Percentiles rank a stretch among this genome's conserved stretches.
Conservation (phyloP, 1,284 basidiomycete genomes). For the Naganishia cerealis region DNA sequence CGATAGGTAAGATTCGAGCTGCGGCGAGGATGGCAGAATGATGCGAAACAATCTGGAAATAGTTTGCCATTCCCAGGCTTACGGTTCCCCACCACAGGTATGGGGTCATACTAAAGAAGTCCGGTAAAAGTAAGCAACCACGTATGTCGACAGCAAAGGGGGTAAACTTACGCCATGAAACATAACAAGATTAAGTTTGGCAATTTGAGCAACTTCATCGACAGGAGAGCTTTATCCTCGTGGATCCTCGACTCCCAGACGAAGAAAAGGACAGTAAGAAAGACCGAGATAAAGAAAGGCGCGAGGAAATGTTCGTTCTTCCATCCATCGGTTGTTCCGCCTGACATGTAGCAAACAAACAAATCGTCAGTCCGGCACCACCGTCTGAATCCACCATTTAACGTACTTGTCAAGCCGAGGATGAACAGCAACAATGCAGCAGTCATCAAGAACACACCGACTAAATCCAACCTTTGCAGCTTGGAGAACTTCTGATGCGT, state of each 20-base stretch:
- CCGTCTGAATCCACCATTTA: not conserved
- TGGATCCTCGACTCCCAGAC: constrained; percentile 39
- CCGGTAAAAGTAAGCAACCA: not conserved
- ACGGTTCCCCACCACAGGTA: constrained; percentile 33
- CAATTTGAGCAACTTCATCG: constrained; percentile 28
- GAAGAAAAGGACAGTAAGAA: constrained; percentile 46
- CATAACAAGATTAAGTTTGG: constrained; percentile 31
- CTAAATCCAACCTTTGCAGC: constrained; percentile 36
- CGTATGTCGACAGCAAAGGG: not conserved
- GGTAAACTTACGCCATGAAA: constrained; percentile 28
- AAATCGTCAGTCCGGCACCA: not conserved
- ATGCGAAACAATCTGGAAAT: constrained; percentile 23
- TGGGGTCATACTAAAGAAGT: constrained; percentile 18
- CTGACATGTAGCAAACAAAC: constrained; percentile 6
- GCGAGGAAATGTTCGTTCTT: constrained; percentile 38
- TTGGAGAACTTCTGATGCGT: constrained; percentile 22
- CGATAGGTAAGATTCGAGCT: constrained; percentile 29
- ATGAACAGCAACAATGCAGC: constrained; percentile 37
- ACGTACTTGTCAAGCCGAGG: constrained; percentile 37
- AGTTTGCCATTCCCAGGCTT: constrained; percentile 25
- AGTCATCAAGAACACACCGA: constrained; percentile 38
- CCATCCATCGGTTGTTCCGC: constrained; percentile 40
- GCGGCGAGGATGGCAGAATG: constrained; percentile 30
- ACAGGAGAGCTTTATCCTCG: constrained; percentile 32
- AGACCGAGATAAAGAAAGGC: constrained; percentile 46